These are phyloP conservation scores for Melanopsichium pennsylvanicum DNA, from an alignment of 1,284 basidiomycete genomes.

Conservation along the genomic window DNA sequence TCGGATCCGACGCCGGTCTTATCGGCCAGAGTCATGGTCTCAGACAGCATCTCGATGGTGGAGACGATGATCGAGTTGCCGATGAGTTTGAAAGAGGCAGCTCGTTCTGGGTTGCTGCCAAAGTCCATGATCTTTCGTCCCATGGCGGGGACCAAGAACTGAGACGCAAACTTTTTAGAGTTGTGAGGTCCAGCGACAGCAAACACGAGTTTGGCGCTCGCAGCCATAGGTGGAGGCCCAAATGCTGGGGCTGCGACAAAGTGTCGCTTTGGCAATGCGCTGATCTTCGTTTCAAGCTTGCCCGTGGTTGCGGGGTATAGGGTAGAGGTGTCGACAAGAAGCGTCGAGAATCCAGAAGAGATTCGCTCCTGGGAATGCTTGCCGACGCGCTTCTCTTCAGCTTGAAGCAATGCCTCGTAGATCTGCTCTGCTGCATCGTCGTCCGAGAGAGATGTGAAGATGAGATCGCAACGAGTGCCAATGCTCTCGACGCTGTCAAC, in stretches of 20 bases:
- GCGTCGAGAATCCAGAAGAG: constrained; percentile 20
- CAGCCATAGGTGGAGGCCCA: constrained; percentile 71
- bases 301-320: constrained; percentile 48
- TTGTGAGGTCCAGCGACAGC: constrained; percentile 83
- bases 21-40: constrained; percentile 82
- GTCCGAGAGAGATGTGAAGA: constrained; percentile 78
- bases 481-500: constrained; percentile 72
- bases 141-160: constrained; percentile 77
- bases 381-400: constrained; percentile 60
- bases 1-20: constrained; percentile 80
- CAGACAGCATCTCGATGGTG: constrained; percentile 77
- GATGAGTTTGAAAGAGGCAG: constrained; percentile 77
- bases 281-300: constrained; percentile 77
- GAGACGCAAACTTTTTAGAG: constrained; percentile 80
- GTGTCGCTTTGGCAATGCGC: constrained; percentile 72
- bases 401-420: constrained; percentile 74
- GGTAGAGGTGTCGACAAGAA: constrained; percentile 49
- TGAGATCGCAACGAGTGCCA: constrained; percentile 76
- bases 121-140: constrained; percentile 74
- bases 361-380: constrained; percentile 63
- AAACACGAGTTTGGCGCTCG: constrained; percentile 76
- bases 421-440: constrained; percentile 78
- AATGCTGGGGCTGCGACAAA: constrained; percentile 84
- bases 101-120: constrained; percentile 78
- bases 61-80: constrained; percentile 58